Conservation (phyloP, 441 rosid species). For the Gossypium gossypioides region DNA sequence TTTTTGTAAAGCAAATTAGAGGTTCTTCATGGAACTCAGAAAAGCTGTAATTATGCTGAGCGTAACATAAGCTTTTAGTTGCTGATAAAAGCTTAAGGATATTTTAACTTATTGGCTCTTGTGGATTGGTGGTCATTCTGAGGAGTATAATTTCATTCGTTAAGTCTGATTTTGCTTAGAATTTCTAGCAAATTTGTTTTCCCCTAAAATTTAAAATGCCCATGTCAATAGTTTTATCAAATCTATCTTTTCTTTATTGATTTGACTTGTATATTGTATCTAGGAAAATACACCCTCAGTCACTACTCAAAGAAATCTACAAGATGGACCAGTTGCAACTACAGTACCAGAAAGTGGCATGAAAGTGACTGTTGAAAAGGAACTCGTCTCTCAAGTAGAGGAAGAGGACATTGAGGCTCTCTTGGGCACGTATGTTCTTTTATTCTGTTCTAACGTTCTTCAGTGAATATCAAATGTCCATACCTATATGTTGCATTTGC, state of each 20-base stretch:
- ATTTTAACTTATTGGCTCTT: background rate
- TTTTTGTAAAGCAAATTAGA: background rate
- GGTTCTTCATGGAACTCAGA: background rate
- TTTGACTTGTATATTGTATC: conserved; percentile 11
- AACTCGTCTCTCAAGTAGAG: conserved; percentile 77
- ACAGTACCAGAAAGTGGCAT: conserved; percentile 54
- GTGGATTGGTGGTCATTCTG: background rate
- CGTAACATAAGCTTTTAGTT: background rate
- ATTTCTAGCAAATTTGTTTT: background rate
- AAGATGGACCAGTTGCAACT: conserved; percentile 62
- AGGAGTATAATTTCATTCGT: background rate
- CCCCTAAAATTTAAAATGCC: background rate
- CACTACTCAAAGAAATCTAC: conserved; percentile 46
- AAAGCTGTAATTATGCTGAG: background rate
- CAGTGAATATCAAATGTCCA: background rate
- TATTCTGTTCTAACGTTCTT: conserved; percentile 18
- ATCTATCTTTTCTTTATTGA: background rate
- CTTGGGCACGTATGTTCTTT: conserved; percentile 64
- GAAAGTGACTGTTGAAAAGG: conserved; percentile 84
- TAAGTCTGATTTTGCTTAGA: background rate
- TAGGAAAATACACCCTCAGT: conserved; percentile 79
- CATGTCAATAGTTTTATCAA: background rate
- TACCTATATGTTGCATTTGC: background rate
- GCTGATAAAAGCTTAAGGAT: conserved; percentile 1
- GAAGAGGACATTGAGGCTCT: conserved; percentile 89